Percentiles rank a stretch among this genome's conserved stretches.
Conservation (phyloP, 2,329 filamentous ascomycete species). For the Pseudogymnoascus sp. region DNA sequence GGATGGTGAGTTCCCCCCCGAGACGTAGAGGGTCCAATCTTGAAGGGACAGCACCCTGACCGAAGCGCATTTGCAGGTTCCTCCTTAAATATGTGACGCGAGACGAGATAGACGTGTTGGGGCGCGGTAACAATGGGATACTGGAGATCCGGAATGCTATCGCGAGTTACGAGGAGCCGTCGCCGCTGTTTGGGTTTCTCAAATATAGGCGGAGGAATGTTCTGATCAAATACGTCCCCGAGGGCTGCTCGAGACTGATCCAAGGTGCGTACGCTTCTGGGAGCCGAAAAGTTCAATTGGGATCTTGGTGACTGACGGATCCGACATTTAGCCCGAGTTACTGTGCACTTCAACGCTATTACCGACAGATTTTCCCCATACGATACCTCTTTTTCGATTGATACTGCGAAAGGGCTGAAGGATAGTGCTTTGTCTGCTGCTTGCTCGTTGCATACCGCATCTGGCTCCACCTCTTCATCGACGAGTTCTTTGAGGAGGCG, state of each 20-base stretch:
- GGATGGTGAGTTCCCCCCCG: slow-evolving; percentile 61
- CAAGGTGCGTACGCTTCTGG: slow-evolving; percentile 58
- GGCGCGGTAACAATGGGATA: slow-evolving; percentile 70
- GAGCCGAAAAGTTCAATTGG: slow-evolving; percentile 7
- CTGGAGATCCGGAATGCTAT: slow-evolving; percentile 74
- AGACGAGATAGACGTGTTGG: slow-evolving; percentile 76
- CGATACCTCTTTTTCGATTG: slow-evolving; percentile 74
- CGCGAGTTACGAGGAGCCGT: slow-evolving; percentile 69
- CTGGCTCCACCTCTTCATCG: slow-evolving; percentile 76
- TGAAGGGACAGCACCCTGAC: slow-evolving; percentile 17
- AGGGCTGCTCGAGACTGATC: slow-evolving; percentile 79
- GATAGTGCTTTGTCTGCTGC: slow-evolving; percentile 82
- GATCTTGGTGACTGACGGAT: slow-evolving; percentile 17
- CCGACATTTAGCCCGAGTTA: slow-evolving; percentile 63
- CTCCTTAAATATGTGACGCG: slow-evolving; percentile 83
- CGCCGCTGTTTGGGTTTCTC: slow-evolving; percentile 85
- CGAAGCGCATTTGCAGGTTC: slow-evolving; percentile 54
- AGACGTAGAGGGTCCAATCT: slow-evolving; percentile 11
- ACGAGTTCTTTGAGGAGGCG: slow-evolving; percentile 68
- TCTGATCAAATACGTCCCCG: slow-evolving; percentile 84
- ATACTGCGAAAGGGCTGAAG: slow-evolving; percentile 66
- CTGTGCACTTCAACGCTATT: slow-evolving; percentile 60
- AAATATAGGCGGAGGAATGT: slow-evolving; percentile 85
- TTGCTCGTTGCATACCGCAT: slow-evolving; percentile 81
- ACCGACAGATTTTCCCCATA: slow-evolving; percentile 72